phyloP scores from a whole-genome alignment of 140 eudicot species.

The Bidens hawaiensis region DNA sequence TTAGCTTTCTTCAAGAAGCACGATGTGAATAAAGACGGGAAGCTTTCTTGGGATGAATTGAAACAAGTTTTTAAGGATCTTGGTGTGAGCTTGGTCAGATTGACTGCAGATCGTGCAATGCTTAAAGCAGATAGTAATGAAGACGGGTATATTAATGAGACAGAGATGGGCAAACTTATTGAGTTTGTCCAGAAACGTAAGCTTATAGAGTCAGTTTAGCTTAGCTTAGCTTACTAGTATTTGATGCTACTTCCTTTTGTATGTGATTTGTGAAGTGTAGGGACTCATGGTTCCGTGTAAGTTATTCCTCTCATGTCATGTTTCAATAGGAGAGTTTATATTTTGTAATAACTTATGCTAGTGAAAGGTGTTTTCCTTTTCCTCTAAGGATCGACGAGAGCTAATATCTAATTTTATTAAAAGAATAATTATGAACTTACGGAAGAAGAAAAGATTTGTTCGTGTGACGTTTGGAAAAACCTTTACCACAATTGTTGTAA shows the following conservation, averaged over 20 bases:
- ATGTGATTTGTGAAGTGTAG: neutral
- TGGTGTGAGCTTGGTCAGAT: conserved; percentile 12
- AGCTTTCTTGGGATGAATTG: conserved; percentile 29
- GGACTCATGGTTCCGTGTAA: neutral
- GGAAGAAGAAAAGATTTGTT: too few species aligned
- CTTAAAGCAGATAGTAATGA: conserved; percentile 19
- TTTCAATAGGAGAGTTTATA: neutral
- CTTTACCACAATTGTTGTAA: too few species aligned
- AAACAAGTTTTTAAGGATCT: conserved; percentile 27
- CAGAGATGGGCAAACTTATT: conserved; percentile 26
- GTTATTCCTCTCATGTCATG: neutral
- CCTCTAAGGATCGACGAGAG: neutral
- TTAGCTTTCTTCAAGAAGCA: conserved; percentile 18
- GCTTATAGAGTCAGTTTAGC: neutral
- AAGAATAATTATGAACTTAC: too few species aligned
- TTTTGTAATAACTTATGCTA: neutral
- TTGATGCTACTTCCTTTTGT: conserved; percentile 1
- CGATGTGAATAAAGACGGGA: conserved; percentile 21
- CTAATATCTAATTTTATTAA: too few species aligned
- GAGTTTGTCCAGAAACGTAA: conserved; percentile 17
- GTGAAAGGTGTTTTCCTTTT: neutral
- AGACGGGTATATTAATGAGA: conserved; percentile 22
- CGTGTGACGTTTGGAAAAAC: too few species aligned
- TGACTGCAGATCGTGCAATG: conserved; percentile 26
- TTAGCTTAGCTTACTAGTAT: neutral